A percentile compares a stretch with the other conserved stretches of the same genome.
Evolutionary conservation across 805 yeast species (phyloP).

Genomic region (Blastobotrys americana): DNA sequence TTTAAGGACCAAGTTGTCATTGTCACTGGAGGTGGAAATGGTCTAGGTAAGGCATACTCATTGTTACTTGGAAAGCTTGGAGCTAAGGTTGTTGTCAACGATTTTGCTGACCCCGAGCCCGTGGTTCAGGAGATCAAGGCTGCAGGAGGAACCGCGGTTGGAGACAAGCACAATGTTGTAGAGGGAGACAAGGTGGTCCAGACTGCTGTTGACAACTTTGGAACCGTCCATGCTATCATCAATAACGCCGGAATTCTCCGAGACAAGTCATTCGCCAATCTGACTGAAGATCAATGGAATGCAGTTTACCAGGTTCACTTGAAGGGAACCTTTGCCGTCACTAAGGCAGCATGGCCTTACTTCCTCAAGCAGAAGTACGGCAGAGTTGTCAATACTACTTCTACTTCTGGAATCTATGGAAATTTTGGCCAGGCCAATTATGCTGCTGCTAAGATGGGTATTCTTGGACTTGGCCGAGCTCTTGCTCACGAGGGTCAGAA

Average conservation of each 20-base stretch:
- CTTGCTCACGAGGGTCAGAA: constrained; percentile 87
- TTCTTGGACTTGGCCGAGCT: constrained; percentile 77
- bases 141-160: constrained; percentile 75
- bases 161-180: constrained; percentile 76
- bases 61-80: constrained; percentile 79
- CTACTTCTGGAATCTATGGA: constrained; percentile 96
- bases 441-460: constrained; percentile 86
- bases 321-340: constrained; percentile 69
- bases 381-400: constrained; percentile 77
- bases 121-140: constrained; percentile 67
- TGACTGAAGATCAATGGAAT: constrained; percentile 80
- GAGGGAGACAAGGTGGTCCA: constrained; percentile 70
- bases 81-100: constrained; percentile 92
- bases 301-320: constrained; percentile 76
- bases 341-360: constrained; percentile 89
- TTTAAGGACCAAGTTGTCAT: constrained; percentile 79
- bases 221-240: constrained; percentile 75
- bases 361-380: constrained; percentile 75
- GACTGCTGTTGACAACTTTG: constrained; percentile 68
- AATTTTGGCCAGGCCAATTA: constrained; percentile 97
- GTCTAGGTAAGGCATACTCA: constrained; percentile 90
- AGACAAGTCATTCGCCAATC: constrained; percentile 79
- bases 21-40: constrained; percentile 93
- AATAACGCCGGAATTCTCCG: constrained; percentile 94
- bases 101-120: constrained; percentile 62